These are phyloP conservation scores for Mucor irregularis DNA, from an alignment of 371 early-diverging fungal genomes.

Conservation along the genomic window DNA sequence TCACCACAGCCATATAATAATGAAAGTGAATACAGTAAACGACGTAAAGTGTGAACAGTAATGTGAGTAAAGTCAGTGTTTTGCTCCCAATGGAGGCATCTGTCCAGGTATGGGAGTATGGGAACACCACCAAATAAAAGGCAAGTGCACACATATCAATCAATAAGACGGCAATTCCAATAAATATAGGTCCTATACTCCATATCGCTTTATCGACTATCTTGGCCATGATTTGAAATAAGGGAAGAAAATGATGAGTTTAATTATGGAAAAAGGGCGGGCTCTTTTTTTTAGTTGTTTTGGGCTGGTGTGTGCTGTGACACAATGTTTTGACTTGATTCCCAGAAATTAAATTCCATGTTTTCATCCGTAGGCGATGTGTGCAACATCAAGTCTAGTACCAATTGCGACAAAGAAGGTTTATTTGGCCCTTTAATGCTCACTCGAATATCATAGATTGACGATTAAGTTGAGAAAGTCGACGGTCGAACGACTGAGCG, in stretches of 20 bases:
- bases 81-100: constrained; percentile 31
- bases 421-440: no score
- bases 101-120: constrained; percentile 40
- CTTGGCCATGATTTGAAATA: constrained; percentile 37
- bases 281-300: no score
- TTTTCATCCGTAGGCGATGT: no score
- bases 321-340: no score
- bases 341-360: no score
- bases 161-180: constrained; percentile 51
- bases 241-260: no score
- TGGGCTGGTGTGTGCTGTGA: no score
- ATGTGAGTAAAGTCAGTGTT: constrained; percentile 25
- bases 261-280: neutral
- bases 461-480: no score
- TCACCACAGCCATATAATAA: constrained; percentile 62
- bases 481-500: no score
- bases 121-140: constrained; percentile 52
- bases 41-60: constrained; percentile 48
- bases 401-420: no score
- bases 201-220: constrained; percentile 54
- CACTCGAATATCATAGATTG: no score
- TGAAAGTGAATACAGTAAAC: constrained; percentile 59
- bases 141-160: constrained; percentile 51
- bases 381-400: no score
- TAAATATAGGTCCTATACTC: constrained; percentile 57